Evolutionary conservation across 345 rosid species (phyloP).

Genomic region (Trapa bicornis): DNA sequence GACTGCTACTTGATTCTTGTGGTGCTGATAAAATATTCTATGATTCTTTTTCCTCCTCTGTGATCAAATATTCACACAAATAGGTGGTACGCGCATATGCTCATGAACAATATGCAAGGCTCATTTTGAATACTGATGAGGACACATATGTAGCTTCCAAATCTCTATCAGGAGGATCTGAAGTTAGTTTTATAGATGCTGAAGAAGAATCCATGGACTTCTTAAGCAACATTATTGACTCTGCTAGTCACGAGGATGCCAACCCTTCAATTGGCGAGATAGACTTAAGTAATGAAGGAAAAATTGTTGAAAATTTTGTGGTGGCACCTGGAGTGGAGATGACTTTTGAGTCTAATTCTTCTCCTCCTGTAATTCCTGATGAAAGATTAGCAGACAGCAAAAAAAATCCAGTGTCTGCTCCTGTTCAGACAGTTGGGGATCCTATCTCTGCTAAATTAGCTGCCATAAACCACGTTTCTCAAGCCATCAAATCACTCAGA

Average conservation of each 20-base stretch:
- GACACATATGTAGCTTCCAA: slow-evolving; percentile 49
- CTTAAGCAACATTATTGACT: slow-evolving; percentile 22
- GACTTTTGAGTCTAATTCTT: slow-evolving; percentile 29
- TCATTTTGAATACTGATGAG: slow-evolving; percentile 59
- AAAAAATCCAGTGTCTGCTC: slow-evolving; percentile 23
- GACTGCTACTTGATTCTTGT: background rate
- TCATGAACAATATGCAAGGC: slow-evolving; percentile 93
- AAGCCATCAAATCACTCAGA: slow-evolving; percentile 91
- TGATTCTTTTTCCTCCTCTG: slow-evolving; percentile 7
- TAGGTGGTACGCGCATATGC: slow-evolving; percentile 92
- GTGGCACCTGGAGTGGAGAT: slow-evolving; percentile 26
- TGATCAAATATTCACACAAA: slow-evolving; percentile 12
- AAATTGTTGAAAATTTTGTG: slow-evolving; percentile 12
- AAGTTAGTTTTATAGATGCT: slow-evolving; percentile 38
- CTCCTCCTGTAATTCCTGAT: slow-evolving; percentile 20
- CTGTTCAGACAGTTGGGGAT: slow-evolving; percentile 40
- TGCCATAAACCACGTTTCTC: slow-evolving; percentile 89
- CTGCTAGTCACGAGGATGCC: slow-evolving; percentile 24
- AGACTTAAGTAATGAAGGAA: slow-evolving; percentile 18
- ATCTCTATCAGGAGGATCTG: slow-evolving; percentile 40
- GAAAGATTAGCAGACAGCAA: slow-evolving; percentile 26
- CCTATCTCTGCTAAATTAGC: slow-evolving; percentile 72
- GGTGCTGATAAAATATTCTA: background rate
- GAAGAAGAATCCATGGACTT: slow-evolving; percentile 42
- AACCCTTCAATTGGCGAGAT: slow-evolving; percentile 20